Evolutionary conservation across 2,329 filamentous ascomycete genomes (phyloP).

Genomic region (Ophiostoma montium): DNA sequence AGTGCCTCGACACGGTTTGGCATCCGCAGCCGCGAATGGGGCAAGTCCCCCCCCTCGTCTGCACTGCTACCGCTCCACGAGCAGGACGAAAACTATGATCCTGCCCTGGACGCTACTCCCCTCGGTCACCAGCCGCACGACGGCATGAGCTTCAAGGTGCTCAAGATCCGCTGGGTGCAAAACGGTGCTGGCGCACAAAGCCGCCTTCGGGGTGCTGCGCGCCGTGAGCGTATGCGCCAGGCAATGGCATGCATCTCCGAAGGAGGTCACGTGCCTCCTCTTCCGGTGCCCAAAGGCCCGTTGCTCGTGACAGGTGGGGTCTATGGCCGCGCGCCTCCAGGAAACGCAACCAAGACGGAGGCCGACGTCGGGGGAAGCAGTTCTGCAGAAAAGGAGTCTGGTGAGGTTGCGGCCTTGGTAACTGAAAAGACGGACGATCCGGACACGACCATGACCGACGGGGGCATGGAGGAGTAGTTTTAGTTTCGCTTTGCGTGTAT

Average conservation of each 20-base stretch:
- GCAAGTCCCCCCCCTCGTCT: constrained; percentile 16
- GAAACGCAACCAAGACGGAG: neutral
- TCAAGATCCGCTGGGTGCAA: constrained; percentile 71
- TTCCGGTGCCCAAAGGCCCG: neutral
- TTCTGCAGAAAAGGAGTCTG: neutral
- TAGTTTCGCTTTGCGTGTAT: neutral
- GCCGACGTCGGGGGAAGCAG: neutral
- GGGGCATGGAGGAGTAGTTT: constrained; percentile 3
- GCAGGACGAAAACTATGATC: neutral
- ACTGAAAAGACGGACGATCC: constrained; percentile 5
- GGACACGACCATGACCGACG: constrained; percentile 12
- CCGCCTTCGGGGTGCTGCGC: constrained; percentile 39
- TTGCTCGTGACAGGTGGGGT: neutral
- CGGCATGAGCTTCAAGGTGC: constrained; percentile 78
- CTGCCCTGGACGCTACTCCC: neutral
- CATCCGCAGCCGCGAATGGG: constrained; percentile 69
- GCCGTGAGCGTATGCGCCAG: constrained; percentile 42
- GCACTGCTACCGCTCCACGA: neutral
- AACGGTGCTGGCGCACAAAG: constrained; percentile 51
- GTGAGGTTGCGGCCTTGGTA: neutral
- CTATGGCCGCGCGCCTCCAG: neutral
- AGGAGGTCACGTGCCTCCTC: neutral
- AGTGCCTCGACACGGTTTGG: constrained; percentile 62
- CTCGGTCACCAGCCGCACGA: constrained; percentile 42
- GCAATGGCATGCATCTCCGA: constrained; percentile 24